phyloP scores from a whole-genome alignment of 805 yeast species.

The Wickerhamiella azymoides region DNA sequence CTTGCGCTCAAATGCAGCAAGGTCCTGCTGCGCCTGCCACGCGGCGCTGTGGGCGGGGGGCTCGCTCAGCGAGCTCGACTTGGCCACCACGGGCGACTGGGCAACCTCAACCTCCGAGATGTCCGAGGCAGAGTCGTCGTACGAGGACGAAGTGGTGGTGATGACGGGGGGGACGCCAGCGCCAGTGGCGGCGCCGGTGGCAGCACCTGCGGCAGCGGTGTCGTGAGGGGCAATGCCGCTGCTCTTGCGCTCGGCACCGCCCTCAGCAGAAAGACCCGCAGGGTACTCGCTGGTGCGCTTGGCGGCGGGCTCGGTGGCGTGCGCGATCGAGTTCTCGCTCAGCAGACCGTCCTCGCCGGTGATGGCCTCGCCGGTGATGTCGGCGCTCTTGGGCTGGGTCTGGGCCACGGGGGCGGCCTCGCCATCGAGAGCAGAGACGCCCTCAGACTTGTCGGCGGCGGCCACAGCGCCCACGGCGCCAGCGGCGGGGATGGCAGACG shows the following conservation, averaged over 20 bases:
- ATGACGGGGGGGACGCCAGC: neutral
- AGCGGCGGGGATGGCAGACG: neutral
- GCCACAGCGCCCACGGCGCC: neutral
- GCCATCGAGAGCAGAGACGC: constrained; percentile 10
- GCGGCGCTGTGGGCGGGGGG: constrained; percentile 13
- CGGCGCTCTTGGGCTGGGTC: constrained; percentile 11
- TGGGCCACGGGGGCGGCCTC: constrained; percentile 14
- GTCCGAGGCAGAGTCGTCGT: constrained; percentile 1
- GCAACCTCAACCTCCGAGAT: neutral
- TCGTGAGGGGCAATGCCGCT: neutral
- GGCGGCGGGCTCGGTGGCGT: neutral
- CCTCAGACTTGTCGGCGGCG: constrained; percentile 2
- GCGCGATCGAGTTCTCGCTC: neutral
- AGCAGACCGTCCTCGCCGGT: neutral
- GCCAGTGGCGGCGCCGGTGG: neutral
- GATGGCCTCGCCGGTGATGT: neutral
- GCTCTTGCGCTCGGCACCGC: too few species aligned
- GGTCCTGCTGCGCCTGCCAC: constrained; percentile 16
- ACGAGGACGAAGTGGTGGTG: neutral
- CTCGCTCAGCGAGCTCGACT: neutral
- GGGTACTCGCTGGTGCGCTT: neutral
- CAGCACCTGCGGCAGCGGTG: neutral
- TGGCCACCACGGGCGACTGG: neutral
- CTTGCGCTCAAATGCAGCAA: constrained; percentile 13
- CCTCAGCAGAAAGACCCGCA: too few species aligned